These are phyloP conservation scores for Delitschia confertaspora DNA, from an alignment of 495 filamentous ascomycete genomes.

Conservation along the genomic window DNA sequence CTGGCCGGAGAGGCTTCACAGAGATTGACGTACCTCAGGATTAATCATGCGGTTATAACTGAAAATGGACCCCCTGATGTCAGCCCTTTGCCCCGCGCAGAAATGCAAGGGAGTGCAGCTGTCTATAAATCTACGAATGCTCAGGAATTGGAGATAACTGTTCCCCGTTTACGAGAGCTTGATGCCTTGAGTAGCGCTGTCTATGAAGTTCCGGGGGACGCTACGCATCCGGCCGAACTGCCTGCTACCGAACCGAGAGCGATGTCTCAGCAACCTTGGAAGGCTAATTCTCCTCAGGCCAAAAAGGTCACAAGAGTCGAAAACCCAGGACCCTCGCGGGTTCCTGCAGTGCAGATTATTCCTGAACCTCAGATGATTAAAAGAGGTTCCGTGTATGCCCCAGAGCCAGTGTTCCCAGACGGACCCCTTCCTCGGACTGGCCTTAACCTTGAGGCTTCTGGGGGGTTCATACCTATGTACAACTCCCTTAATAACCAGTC, in stretches of 20 bases:
- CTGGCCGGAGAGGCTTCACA: constrained; percentile 41
- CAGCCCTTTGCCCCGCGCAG: constrained; percentile 9
- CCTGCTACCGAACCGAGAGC: background rate
- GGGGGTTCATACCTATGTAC: constrained; percentile 13
- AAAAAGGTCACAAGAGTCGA: background rate
- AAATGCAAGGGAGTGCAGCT: constrained; percentile 15
- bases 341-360: constrained; percentile 16
- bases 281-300: background rate
- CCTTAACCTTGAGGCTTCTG: constrained; percentile 9
- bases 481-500: constrained; percentile 3
- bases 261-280: background rate
- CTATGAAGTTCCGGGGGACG: constrained; percentile 41
- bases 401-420: constrained; percentile 15
- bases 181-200: constrained; percentile 36
- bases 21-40: constrained; percentile 46
- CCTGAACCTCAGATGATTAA: constrained; percentile 10
- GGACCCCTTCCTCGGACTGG: constrained; percentile 5
- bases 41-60: constrained; percentile 51
- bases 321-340: constrained; percentile 8
- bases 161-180: constrained; percentile 36
- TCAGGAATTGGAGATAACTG: constrained; percentile 24
- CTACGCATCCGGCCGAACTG: constrained; percentile 23
- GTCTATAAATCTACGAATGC: constrained; percentile 17
- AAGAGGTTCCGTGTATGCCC: constrained; percentile 29
- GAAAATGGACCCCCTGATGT: constrained; percentile 38